phyloP scores from a whole-genome alignment of 441 rosid species.

The Erodium moschatum region DNA sequence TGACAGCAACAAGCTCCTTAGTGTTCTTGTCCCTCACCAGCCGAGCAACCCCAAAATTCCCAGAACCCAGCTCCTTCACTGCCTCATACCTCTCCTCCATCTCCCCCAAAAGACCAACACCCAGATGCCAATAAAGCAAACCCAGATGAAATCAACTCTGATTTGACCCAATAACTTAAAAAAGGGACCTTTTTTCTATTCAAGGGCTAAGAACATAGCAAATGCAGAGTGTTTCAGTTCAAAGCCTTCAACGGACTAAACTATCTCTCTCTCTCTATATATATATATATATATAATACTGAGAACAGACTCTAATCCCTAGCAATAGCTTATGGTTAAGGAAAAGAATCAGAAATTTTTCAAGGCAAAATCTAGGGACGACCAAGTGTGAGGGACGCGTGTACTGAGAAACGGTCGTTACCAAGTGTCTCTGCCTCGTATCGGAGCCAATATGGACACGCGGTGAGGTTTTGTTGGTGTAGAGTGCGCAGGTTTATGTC shows the following conservation, averaged over 20 bases:
- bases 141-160: too few relatives aligned
- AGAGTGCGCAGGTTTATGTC: background rate
- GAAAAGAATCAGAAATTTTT: background rate
- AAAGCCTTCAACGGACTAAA: background rate
- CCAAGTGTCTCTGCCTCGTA: background rate
- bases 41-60: slow-evolving; percentile 90
- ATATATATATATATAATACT: background rate
- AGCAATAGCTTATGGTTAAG: background rate
- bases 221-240: too few relatives aligned
- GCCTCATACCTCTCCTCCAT: slow-evolving; percentile 45
- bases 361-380: background rate
- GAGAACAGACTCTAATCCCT: background rate
- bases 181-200: background rate
- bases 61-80: slow-evolving; percentile 78
- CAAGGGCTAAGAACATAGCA: background rate
- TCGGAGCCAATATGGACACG: background rate
- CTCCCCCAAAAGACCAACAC: background rate
- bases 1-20: slow-evolving; percentile 89
- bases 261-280: background rate
- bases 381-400: background rate
- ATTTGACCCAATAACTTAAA: background rate
- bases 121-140: too few relatives aligned
- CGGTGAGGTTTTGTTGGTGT: background rate
- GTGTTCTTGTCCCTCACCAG: slow-evolving; percentile 82
- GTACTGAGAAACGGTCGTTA: background rate